phyloP scores from a whole-genome alignment of 495 filamentous ascomycete species.

The Parmelia sp. region DNA sequence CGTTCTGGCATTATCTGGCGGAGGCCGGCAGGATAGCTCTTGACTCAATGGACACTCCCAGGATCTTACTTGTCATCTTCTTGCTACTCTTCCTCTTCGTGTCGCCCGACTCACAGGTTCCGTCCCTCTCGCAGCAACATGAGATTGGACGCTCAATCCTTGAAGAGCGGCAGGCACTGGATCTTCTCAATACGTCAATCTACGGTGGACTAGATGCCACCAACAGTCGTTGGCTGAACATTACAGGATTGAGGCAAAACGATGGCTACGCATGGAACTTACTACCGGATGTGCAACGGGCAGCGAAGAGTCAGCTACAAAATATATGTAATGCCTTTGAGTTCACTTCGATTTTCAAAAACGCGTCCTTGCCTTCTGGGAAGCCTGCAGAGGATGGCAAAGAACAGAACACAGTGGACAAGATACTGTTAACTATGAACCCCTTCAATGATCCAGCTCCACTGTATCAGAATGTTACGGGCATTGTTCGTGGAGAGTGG shows the following conservation, averaged over 20 bases:
- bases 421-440: constrained; percentile 38
- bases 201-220: constrained; percentile 67
- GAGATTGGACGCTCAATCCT: constrained; percentile 41
- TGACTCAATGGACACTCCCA: constrained; percentile 31
- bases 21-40: background rate
- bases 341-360: constrained; percentile 19
- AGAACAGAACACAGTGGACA: constrained; percentile 38
- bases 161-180: constrained; percentile 52
- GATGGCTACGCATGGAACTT: constrained; percentile 71
- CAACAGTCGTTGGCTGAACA: constrained; percentile 60
- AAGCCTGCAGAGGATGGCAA: background rate
- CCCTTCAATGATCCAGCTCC: constrained; percentile 41
- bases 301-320: constrained; percentile 47
- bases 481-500: constrained; percentile 70
- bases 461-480: constrained; percentile 76
- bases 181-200: constrained; percentile 60
- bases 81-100: constrained; percentile 44
- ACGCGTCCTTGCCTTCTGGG: constrained; percentile 29
- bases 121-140: constrained; percentile 43
- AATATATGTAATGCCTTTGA: constrained; percentile 38
- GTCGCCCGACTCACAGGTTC: constrained; percentile 40
- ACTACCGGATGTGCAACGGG: constrained; percentile 48
- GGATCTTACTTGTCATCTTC: constrained; percentile 44
- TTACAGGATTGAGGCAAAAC: constrained; percentile 65
- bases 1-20: background rate